Conservation (phyloP, 2,329 filamentous ascomycete genomes). For the Xylariaceae sp. region DNA sequence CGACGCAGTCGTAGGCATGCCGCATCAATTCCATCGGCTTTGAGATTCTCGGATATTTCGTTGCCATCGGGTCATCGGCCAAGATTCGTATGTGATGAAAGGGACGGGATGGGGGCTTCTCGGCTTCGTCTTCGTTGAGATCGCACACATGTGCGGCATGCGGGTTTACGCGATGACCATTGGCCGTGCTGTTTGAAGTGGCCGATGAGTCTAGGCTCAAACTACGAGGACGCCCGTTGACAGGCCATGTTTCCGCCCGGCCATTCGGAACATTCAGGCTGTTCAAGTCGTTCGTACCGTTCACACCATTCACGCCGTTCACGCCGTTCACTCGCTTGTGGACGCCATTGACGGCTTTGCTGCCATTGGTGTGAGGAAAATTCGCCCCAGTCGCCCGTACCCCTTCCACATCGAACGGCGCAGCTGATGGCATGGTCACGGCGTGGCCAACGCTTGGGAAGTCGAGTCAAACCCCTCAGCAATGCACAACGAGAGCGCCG, state of each 20-base stretch:
- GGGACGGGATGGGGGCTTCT: constrained; percentile 33
- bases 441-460: constrained; percentile 12
- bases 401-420: constrained; percentile 13
- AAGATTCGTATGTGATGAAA: constrained; percentile 32
- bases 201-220: constrained; percentile 20
- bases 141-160: constrained; percentile 30
- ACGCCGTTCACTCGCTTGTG: constrained; percentile 17
- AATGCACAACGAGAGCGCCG: not conserved
- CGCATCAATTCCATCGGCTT: constrained; percentile 55
- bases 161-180: constrained; percentile 16
- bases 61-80: constrained; percentile 30
- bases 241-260: constrained; percentile 23
- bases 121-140: constrained; percentile 34
- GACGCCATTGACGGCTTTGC: constrained; percentile 11
- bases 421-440: constrained; percentile 26
- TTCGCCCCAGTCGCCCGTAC: constrained; percentile 17
- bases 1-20: constrained; percentile 58
- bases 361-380: constrained; percentile 15
- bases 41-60: constrained; percentile 50
- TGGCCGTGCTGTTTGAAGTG: constrained; percentile 12
- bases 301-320: constrained; percentile 1
- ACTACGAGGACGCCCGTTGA: constrained; percentile 13
- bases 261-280: constrained; percentile 1
- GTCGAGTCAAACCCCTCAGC: constrained; percentile 7
- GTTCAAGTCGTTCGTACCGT: constrained; percentile 4